phyloP scores from a whole-genome alignment of 345 rosid species.

The Punica granatum region DNA sequence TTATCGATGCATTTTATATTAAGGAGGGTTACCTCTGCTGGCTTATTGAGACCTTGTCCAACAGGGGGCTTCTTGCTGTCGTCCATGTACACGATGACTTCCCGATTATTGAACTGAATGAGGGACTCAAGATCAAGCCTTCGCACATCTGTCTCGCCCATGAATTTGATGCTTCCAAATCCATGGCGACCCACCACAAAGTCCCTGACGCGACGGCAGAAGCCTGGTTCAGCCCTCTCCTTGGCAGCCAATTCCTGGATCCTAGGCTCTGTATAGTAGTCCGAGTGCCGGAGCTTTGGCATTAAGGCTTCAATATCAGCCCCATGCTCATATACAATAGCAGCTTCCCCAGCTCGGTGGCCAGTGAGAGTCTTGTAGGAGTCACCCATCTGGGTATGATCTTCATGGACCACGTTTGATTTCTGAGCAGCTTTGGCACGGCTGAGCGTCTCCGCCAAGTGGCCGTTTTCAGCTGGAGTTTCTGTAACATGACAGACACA shows the following conservation, averaged over 20 bases:
- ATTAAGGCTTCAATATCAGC: slow-evolving; percentile 80
- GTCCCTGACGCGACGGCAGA: slow-evolving; percentile 61
- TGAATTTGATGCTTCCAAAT: slow-evolving; percentile 77
- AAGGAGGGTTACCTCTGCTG: slow-evolving; percentile 89
- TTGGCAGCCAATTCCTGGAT: slow-evolving; percentile 90
- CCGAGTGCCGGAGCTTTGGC: slow-evolving; percentile 80
- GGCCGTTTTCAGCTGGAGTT: slow-evolving; percentile 28
- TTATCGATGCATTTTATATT: slow-evolving; percentile 86
- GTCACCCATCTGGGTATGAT: slow-evolving; percentile 4
- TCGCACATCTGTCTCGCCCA: slow-evolving; percentile 83
- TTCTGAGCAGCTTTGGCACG: slow-evolving; percentile 36
- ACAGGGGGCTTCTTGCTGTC: slow-evolving; percentile 83
- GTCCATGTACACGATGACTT: slow-evolving; percentile 94
- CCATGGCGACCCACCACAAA: slow-evolving; percentile 87
- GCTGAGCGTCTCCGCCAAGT: slow-evolving; percentile 28
- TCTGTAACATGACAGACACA: slow-evolving; percentile 24
- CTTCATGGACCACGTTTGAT: slow-evolving; percentile 43
- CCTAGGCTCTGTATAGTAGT: slow-evolving; percentile 88
- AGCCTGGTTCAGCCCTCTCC: slow-evolving; percentile 76
- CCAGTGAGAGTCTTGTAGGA: slow-evolving; percentile 50
- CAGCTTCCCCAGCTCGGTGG: slow-evolving; percentile 75
- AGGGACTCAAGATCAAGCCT: slow-evolving; percentile 70
- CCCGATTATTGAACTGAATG: slow-evolving; percentile 77
- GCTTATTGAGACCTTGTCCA: slow-evolving; percentile 90
- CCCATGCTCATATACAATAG: slow-evolving; percentile 72